These are phyloP conservation scores for Phialocephala sp. DNA, from an alignment of 2,329 filamentous ascomycete genomes.

Conservation along the genomic window DNA sequence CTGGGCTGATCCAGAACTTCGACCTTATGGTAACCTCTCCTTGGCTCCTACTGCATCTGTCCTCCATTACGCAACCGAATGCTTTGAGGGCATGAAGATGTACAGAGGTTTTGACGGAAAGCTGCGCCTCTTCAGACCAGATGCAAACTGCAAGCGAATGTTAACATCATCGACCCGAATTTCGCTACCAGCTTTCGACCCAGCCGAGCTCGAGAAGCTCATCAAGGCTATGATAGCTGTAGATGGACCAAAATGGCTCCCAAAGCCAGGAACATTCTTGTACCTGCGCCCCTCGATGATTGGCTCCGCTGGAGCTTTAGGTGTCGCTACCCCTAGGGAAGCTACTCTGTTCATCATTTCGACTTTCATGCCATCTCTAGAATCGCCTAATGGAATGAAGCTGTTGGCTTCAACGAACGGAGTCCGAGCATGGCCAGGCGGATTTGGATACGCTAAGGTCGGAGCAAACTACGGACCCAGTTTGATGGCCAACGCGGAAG, in stretches of 20 bases:
- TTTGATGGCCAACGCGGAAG: conserved; percentile 78
- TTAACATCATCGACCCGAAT: conserved; percentile 67
- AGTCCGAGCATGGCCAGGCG: conserved; percentile 90
- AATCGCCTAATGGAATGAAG: conserved; percentile 64
- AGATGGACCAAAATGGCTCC: conserved; percentile 81
- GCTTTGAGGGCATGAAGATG: conserved; percentile 86
- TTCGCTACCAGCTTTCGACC: conserved; percentile 75
- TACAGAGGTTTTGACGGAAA: conserved; percentile 76
- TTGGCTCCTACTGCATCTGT: conserved; percentile 82
- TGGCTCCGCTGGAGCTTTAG: conserved; percentile 78
- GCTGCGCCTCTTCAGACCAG: conserved; percentile 67
- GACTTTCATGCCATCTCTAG: conserved; percentile 64
- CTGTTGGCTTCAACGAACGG: conserved; percentile 81
- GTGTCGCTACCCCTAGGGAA: conserved; percentile 78
- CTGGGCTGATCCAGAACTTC: conserved; percentile 76
- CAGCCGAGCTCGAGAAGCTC: conserved; percentile 74
- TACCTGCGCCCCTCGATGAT: conserved; percentile 86
- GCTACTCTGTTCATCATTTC: conserved; percentile 89
- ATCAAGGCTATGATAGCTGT: conserved; percentile 73
- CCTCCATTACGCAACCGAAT: conserved; percentile 89
- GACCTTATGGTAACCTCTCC: conserved; percentile 77
- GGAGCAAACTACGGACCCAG: conserved; percentile 93
- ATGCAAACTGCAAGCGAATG: conserved; percentile 57
- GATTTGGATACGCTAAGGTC: conserved; percentile 90
- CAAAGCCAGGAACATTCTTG: conserved; percentile 73